Conservation (phyloP, 768 basidiomycete species). For the Podaxis sp. region DNA sequence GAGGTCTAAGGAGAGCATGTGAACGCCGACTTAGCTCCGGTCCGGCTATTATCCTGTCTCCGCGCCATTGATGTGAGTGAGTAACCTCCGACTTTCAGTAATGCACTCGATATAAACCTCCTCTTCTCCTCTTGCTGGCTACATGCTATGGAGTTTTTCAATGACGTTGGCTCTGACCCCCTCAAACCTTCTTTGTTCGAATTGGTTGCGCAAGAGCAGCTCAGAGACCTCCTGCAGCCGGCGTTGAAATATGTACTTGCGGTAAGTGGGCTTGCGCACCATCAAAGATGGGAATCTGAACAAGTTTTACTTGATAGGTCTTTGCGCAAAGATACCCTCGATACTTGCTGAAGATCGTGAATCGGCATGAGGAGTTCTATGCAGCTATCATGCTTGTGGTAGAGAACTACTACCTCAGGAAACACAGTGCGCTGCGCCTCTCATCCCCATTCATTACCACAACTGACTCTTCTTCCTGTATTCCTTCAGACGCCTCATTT, state of each 20-base stretch:
- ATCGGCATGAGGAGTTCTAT: constrained; percentile 96
- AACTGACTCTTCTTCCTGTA: not conserved
- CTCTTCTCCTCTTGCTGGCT: not conserved
- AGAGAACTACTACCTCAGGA: constrained; percentile 87
- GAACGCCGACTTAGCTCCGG: constrained; percentile 14
- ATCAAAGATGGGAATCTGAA: not conserved
- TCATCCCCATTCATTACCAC: not conserved
- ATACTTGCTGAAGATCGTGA: constrained; percentile 87
- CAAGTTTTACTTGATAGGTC: constrained; percentile 48
- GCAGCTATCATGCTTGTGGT: constrained; percentile 85
- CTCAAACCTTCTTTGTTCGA: constrained; percentile 86
- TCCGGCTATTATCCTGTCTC: constrained; percentile 8
- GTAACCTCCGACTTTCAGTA: not conserved
- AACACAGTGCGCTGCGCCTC: constrained; percentile 61
- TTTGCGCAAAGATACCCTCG: constrained; percentile 94
- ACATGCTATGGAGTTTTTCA: constrained; percentile 75
- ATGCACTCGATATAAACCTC: constrained; percentile 5
- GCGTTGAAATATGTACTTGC: constrained; percentile 92
- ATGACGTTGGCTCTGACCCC: constrained; percentile 70
- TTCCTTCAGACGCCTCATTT: constrained; percentile 78
- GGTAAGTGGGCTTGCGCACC: constrained; percentile 35
- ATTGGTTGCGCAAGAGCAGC: constrained; percentile 90
- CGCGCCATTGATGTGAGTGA: not conserved
- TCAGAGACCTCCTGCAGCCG: constrained; percentile 89
- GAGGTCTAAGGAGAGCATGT: not conserved